Conservation (phyloP, 371 early-diverging fungal genomes). For the Entomophthora muscae region DNA sequence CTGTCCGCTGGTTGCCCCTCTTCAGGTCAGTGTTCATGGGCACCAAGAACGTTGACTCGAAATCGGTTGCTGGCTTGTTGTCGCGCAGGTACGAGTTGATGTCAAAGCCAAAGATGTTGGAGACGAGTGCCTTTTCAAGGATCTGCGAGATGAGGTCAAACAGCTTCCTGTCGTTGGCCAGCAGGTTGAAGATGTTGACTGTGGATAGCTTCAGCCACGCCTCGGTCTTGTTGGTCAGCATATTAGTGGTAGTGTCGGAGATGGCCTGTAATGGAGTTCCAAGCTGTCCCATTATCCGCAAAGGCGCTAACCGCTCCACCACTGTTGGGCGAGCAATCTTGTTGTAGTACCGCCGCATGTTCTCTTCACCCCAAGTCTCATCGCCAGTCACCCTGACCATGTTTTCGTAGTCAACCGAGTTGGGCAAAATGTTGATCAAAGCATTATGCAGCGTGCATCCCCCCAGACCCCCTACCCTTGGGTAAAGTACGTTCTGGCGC, state of each 20-base stretch:
- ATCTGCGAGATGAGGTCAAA: background rate
- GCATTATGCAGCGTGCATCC: conserved; percentile 8
- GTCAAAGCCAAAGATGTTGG: background rate
- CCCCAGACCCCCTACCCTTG: conserved; percentile 5
- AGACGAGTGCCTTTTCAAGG: background rate
- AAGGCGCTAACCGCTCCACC: background rate
- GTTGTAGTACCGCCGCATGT: conserved; percentile 1
- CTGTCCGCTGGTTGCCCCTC: background rate
- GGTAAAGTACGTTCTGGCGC: conserved; percentile 1
- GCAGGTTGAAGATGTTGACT: too few species aligned
- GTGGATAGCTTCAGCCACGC: too few species aligned
- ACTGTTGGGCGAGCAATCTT: background rate
- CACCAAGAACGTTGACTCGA: too few species aligned
- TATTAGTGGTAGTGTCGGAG: background rate
- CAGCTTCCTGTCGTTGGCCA: background rate
- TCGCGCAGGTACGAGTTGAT: background rate
- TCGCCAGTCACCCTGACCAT: conserved; percentile 1
- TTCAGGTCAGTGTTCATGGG: background rate
- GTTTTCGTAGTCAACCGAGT: background rate
- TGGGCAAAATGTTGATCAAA: background rate
- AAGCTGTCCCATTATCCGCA: background rate
- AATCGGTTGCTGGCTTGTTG: background rate
- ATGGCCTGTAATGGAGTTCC: background rate
- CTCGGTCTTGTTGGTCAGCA: background rate
- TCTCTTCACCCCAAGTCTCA: background rate